Evolutionary conservation across 345 rosid genomes (phyloP), one percentile per base, ranked within the genome.

Genomic region (Lepidium sativum): DNA sequence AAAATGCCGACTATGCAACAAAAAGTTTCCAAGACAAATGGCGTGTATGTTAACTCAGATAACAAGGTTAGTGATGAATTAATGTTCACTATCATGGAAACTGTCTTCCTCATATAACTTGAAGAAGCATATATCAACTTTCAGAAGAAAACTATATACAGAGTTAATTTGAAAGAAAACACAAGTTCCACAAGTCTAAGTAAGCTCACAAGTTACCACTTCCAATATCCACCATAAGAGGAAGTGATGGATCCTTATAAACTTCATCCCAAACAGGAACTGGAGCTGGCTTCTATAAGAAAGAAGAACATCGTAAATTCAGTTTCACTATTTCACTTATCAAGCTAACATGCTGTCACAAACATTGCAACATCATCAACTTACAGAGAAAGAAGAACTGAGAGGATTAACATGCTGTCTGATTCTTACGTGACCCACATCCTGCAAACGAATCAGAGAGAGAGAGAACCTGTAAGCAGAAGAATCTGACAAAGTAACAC

Each of bases 381-480:
- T 63, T 62, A 92, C 97, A 55, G 84, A 75, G 73, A 84, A 82
- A 67, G 98, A 85, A 17, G 91, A 81, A 68, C 92, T 81, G 56
- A 89, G 83, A 75, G 96, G 96, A 66, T 92, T 92, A 56, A 92
- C 98, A 77, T 92, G 98, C 67, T 89, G 97, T 80, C 98, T 85
- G 74, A 87, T 80, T 74, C 92, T 89, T 56, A 69, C 81, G 75
- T 79, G 84, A 69, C 94, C 90, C 81, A 87, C 32, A 15, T 89
- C 94, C 98, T 89, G 78, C 53, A 40, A 49, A 75, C 54, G 37
- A 45, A 53, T 3, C 41, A 55, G 16, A 66, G 37, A 64, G 37
- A 49, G 9, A 7, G n/a, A 12, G 41, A 11, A 21, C 38, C 10
- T 21, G 11, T 47, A 50, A n/a, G 57, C 8, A 13, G 55, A 42